phyloP scores from a whole-genome alignment of 1,284 basidiomycete genomes.

The Ustilago cynodontis region DNA sequence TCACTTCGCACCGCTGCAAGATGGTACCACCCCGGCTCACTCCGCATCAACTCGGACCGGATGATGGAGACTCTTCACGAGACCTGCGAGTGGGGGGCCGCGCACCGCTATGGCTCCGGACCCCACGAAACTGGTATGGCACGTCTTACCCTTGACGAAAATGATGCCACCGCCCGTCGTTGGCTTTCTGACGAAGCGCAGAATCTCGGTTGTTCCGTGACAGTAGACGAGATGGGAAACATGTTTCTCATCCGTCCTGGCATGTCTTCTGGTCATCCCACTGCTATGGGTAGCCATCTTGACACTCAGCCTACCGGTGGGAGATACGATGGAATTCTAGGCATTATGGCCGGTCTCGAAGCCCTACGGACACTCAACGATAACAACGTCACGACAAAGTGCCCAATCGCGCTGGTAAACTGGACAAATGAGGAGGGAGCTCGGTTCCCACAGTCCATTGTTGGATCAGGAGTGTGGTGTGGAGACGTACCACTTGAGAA shows the following conservation, averaged over 20 bases:
- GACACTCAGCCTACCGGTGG: slow-evolving; percentile 50
- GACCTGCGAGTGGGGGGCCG: slow-evolving; percentile 62
- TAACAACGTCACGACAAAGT: slow-evolving; percentile 24
- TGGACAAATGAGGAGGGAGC: slow-evolving; percentile 55
- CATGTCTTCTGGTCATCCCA: slow-evolving; percentile 21
- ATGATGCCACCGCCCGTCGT: slow-evolving; percentile 63
- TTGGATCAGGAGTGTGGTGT: slow-evolving; percentile 65
- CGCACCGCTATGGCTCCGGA: slow-evolving; percentile 35
- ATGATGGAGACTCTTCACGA: slow-evolving; percentile 65
- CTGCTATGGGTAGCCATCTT: slow-evolving; percentile 44
- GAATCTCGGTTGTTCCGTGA: slow-evolving; percentile 63
- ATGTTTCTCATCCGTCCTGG: slow-evolving; percentile 64
- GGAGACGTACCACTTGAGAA: slow-evolving; percentile 40
- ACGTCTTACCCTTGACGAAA: slow-evolving; percentile 61
- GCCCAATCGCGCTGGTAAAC: slow-evolving; percentile 36
- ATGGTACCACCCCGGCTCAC: slow-evolving; percentile 29
- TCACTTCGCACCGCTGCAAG: not conserved
- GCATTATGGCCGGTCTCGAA: slow-evolving; percentile 48
- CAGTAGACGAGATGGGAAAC: slow-evolving; percentile 65
- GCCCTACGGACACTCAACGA: slow-evolving; percentile 39
- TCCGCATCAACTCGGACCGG: slow-evolving; percentile 54
- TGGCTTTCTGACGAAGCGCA: slow-evolving; percentile 64
- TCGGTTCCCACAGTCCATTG: slow-evolving; percentile 51
- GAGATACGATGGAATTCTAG: slow-evolving; percentile 45
- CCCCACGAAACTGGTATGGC: slow-evolving; percentile 40